Conservation (phyloP, 1,284 basidiomycete genomes). For the Boletus smithii region DNA sequence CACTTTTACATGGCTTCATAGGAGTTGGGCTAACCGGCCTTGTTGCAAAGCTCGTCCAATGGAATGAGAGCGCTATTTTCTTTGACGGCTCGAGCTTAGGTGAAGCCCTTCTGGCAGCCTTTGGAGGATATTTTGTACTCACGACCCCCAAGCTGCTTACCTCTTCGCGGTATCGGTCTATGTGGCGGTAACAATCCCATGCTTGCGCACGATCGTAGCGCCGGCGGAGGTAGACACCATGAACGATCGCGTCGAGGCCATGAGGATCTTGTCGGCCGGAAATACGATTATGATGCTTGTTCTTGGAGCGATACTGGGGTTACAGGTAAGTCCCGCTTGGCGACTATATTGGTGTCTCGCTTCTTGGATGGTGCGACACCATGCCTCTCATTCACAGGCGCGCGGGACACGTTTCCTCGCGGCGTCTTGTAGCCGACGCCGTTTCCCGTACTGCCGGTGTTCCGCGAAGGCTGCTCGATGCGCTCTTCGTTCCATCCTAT, state of each 20-base stretch:
- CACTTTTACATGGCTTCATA: slow-evolving; percentile 78
- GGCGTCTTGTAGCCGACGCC: slow-evolving; percentile 17
- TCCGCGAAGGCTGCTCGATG: not conserved
- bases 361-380: not conserved
- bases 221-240: slow-evolving; percentile 57
- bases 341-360: too few relatives aligned
- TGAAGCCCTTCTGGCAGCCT: slow-evolving; percentile 34
- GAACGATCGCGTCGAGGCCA: slow-evolving; percentile 68
- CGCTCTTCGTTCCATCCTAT: slow-evolving; percentile 10
- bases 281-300: slow-evolving; percentile 77
- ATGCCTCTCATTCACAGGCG: slow-evolving; percentile 12
- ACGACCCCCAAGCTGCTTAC: slow-evolving; percentile 55
- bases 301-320: slow-evolving; percentile 58
- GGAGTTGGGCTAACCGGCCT: slow-evolving; percentile 72
- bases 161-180: slow-evolving; percentile 77
- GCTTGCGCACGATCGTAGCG: slow-evolving; percentile 66
- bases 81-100: slow-evolving; percentile 86
- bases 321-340: slow-evolving; percentile 63
- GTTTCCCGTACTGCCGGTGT: slow-evolving; percentile 3
- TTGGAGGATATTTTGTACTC: slow-evolving; percentile 6
- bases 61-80: slow-evolving; percentile 89
- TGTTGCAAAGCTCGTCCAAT: slow-evolving; percentile 74
- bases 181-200: slow-evolving; percentile 73
- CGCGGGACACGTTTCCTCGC: not conserved
- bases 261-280: slow-evolving; percentile 77